Percentiles rank a stretch among this genome's conserved stretches.
Evolutionary conservation across 2,329 filamentous ascomycete species (phyloP).

Genomic region (Sporothrix humicola): DNA sequence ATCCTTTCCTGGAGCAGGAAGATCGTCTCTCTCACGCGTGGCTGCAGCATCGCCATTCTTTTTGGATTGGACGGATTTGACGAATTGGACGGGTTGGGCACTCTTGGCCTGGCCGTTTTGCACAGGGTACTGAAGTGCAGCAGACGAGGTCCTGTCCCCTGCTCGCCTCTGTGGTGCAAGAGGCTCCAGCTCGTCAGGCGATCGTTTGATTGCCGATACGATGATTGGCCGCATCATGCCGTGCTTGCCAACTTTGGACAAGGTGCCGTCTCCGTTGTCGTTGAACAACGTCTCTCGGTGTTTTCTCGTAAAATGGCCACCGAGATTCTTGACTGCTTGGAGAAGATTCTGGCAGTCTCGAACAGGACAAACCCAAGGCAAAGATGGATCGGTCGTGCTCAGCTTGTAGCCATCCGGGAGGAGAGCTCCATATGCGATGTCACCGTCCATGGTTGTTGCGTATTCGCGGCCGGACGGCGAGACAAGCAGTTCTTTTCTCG

Average conservation of each 20-base stretch:
- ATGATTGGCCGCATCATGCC: slow-evolving; percentile 37
- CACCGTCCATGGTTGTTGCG: not conserved
- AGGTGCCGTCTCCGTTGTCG: slow-evolving; percentile 44
- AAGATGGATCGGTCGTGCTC: slow-evolving; percentile 15
- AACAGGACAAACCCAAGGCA: slow-evolving; percentile 40
- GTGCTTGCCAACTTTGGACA: slow-evolving; percentile 38
- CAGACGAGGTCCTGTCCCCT: no score
- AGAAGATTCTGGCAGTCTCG: slow-evolving; percentile 39
- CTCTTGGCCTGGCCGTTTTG: no score
- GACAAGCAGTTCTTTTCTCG: not conserved
- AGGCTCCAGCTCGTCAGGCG: slow-evolving; percentile 35
- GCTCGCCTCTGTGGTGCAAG: not conserved
- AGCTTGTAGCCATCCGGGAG: slow-evolving; percentile 38
- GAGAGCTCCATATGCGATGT: not conserved
- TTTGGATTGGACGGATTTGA: no score
- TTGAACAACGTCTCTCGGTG: slow-evolving; percentile 40
- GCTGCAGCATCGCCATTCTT: no score
- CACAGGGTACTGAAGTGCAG: no score
- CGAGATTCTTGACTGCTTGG: slow-evolving; percentile 28
- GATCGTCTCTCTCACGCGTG: not conserved
- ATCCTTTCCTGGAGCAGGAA: not conserved
- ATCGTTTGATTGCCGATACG: slow-evolving; percentile 37
- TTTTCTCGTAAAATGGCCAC: slow-evolving; percentile 38
- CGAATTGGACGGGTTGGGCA: no score
- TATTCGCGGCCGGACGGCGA: slow-evolving; percentile 13